Base-by-base conservation (phyloP, 2,329 filamentous ascomycete genomes). In the Aspergillus floridensis region DNA sequence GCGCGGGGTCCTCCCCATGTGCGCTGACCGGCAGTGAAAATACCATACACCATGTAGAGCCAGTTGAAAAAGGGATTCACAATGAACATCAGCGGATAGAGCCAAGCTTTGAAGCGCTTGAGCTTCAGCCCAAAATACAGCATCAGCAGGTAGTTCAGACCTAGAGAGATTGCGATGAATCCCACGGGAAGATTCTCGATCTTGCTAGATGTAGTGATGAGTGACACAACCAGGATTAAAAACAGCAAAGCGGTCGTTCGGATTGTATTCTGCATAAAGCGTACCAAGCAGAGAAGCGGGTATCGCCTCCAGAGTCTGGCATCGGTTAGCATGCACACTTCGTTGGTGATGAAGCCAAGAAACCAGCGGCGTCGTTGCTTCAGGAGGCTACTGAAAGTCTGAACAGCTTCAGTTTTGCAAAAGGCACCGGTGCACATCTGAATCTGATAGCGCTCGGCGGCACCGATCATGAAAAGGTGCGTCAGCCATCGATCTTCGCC, bases 361-460 rank as follows among this genome's bases (percentile, higher is more conserved):
- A 98, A 98, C 95, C 95, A 99, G 72, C 95, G 86, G 57, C 93
- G 88, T 61, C 95, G 88, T 79, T 99, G 95, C 81, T 98, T 97
- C 73, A 97, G 82, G 50, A 99, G 84, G 67, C 90, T 92, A 59
- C 80, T 79, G 75, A 93, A 93, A 2, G 89, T 92, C 77, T 96
- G 92, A 19, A 97, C 93, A 24, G 95, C 93, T 76, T 98, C 93
- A 0, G 95, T 98, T 78, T 98, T 98, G 84, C 95, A 98, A 74
- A 98, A 98, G 7, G 93, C 95, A 57, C 92, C 93, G 0, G 93
- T 96, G 76, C 95, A 97, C 88, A 98, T 93, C 77, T 96, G 92
- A 63, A 98, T 97, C 76, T 98, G 95, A 75, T 96, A 96, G 46
- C 91, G 85, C 74, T 96, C 87, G 79, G 92, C 91, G 49, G 93